Base-by-base conservation (phyloP, 2,329 filamentous ascomycete genomes). In the Fusarium sp. region DNA sequence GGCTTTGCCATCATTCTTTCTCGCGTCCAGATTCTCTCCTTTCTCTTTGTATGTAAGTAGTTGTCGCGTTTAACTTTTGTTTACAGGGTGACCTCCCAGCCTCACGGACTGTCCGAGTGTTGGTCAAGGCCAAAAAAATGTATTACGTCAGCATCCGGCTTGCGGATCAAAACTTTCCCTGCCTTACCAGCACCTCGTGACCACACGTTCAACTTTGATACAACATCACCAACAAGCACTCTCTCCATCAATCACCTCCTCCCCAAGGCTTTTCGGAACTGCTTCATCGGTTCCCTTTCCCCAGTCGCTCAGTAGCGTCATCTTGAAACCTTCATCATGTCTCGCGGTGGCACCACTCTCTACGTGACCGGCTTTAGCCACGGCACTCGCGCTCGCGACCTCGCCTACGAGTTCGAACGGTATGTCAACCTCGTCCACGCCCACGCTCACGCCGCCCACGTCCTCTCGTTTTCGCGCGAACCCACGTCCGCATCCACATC, bases 361-460 rank as follows among this genome's bases (percentile, higher is more conserved):
- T 98, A 98, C 89, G 96, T 98, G 86, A 98, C 95, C 83, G 97
- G 97, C 90, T 99, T 99, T 86, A 97, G 96, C 91, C 95, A 98
- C 87, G 95, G 96, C 85, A 98, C 96, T 85, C 95, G 97, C 89
- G 95, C 97, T 85, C 95, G 97, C 92, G 95, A 99, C 90, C 94
- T 98, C 85, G 95, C 96, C 89, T 98, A 97, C 94, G 96, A 98
- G 90, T 98, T 98, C 94, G 96, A 98, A 95, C 95, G 96, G 95
- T 98, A 98, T 92, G 95, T 97, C 90, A 89, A 85, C 87, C 86
- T 87, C 83, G 83, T 76, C 78, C 79, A 79, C 82, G 82, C 77
- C 80, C 79, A 79, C 80, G 81, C 72, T 79, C 79, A 76, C 80
- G 80, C 81, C 82, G 79, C 75, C 80, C 80, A 79, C 79, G 81